Conservation (phyloP, 352 stramenopile genomes). For the Globisporangium paddicum region DNA sequence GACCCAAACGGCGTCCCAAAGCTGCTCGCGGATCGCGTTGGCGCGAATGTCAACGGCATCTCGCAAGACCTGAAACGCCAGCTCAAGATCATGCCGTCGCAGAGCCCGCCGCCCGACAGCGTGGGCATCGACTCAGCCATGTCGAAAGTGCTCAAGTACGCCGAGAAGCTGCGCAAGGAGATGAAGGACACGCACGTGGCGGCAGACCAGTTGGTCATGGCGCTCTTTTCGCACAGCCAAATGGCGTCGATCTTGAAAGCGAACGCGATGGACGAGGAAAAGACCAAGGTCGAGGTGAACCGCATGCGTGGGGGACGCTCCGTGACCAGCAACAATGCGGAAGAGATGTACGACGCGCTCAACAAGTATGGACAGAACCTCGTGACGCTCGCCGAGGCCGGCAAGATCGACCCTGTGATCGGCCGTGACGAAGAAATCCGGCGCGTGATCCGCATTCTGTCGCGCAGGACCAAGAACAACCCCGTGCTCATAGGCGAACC, state of each 20-base stretch:
- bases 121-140: slow-evolving; percentile 58
- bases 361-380: slow-evolving; percentile 96
- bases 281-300: slow-evolving; percentile 64
- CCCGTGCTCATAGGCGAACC: slow-evolving; percentile 95
- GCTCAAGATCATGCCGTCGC: slow-evolving; percentile 64
- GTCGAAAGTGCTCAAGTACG: slow-evolving; percentile 79
- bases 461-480: slow-evolving; percentile 98
- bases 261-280: slow-evolving; percentile 58
- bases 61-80: slow-evolving; percentile 37
- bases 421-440: slow-evolving; percentile 97
- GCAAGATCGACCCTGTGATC: slow-evolving; percentile 98
- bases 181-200: slow-evolving; percentile 76
- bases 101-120: slow-evolving; percentile 66
- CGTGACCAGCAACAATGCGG: slow-evolving; percentile 77
- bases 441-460: slow-evolving; percentile 94
- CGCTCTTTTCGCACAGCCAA: slow-evolving; percentile 59
- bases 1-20: slow-evolving; percentile 56
- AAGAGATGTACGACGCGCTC: slow-evolving; percentile 92
- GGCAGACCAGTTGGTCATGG: slow-evolving; percentile 67
- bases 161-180: slow-evolving; percentile 76
- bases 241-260: slow-evolving; percentile 56
- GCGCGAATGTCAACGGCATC: slow-evolving; percentile 47
- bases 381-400: slow-evolving; percentile 86
- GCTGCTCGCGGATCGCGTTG: slow-evolving; percentile 35
- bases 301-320: slow-evolving; percentile 47